Evolutionary conservation across 257 asterid genomes (phyloP).

Genomic region (Solanum acaule): DNA sequence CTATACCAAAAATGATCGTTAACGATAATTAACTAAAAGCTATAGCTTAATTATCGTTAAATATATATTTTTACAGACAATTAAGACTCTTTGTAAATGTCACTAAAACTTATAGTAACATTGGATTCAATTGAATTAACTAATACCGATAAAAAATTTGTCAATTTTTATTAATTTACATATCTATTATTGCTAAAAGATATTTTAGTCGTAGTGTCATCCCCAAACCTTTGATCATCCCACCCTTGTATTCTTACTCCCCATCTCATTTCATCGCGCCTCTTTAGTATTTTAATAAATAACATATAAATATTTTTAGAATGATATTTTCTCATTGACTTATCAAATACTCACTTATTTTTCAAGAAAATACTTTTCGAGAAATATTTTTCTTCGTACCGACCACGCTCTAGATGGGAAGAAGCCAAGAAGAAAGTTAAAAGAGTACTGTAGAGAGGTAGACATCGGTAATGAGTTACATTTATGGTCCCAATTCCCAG

Average conservation of each 20-base stretch:
- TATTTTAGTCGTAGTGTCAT: accelerated
- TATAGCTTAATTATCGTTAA: neutral
- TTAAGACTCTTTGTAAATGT: too few relatives aligned
- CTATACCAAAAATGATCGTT: neutral
- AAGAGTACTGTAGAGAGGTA: neutral
- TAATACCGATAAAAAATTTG: accelerated
- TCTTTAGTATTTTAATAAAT: neutral
- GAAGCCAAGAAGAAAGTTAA: neutral
- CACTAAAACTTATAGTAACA: too few relatives aligned
- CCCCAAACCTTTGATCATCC: neutral
- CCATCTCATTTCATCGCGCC: neutral
- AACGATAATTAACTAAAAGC: too few relatives aligned
- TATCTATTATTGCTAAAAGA: neutral
- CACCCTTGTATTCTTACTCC: neutral
- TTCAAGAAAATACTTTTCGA: accelerated
- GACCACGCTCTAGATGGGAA: neutral
- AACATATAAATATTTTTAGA: neutral
- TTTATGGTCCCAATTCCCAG: constrained; percentile 10
- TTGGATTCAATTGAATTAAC: neutral
- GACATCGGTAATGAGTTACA: neutral
- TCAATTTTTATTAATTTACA: too few relatives aligned
- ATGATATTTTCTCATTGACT: neutral
- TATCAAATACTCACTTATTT: neutral
- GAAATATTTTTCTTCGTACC: neutral
- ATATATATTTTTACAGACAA: too few relatives aligned